Conservation (phyloP, 176 grass and related monocot genomes). For the Ampelocalamus luodianensis region DNA sequence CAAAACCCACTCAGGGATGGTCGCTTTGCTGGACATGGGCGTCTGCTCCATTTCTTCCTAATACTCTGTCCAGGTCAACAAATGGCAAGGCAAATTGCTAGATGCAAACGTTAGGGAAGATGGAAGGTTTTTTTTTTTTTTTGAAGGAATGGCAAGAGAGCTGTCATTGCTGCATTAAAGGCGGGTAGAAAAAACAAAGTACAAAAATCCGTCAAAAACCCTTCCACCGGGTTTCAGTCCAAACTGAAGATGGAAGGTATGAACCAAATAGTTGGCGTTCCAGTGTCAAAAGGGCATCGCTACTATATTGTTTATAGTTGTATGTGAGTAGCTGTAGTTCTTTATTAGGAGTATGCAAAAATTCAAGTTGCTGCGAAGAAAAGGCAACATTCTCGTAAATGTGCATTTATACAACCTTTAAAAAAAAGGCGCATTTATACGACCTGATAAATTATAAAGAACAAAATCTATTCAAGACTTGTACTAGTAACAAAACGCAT, state of each 20-base stretch:
- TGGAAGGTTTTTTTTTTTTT: too few relatives aligned
- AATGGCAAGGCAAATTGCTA: not conserved
- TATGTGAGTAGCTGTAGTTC: not conserved
- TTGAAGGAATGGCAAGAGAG: too few relatives aligned
- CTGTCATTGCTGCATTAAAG: too few relatives aligned
- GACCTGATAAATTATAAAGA: conserved; percentile 4
- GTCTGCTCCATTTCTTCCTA: not conserved
- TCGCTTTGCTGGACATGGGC: not conserved
- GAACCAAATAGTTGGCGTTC: not conserved
- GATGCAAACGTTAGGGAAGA: not conserved
- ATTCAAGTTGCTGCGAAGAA: not conserved
- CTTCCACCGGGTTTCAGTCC: too few relatives aligned
- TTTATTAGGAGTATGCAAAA: not conserved
- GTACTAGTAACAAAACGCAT: not conserved
- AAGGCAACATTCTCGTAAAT: conserved; percentile 7
- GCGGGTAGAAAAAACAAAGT: too few relatives aligned
- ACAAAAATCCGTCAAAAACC: too few relatives aligned
- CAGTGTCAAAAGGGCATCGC: not conserved
- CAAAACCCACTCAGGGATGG: not conserved
- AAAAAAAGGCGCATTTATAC: not conserved
- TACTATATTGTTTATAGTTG: not conserved
- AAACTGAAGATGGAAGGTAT: too few relatives aligned
- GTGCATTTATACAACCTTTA: not conserved
- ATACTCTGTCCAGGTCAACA: conserved; percentile 7
- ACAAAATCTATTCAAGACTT: not conserved